A percentile compares a stretch with the other conserved stretches of the same genome.
These are phyloP conservation scores for Colletotrichum falcatum DNA, from an alignment of 2,329 filamentous ascomycete species.

Conservation along the genomic window DNA sequence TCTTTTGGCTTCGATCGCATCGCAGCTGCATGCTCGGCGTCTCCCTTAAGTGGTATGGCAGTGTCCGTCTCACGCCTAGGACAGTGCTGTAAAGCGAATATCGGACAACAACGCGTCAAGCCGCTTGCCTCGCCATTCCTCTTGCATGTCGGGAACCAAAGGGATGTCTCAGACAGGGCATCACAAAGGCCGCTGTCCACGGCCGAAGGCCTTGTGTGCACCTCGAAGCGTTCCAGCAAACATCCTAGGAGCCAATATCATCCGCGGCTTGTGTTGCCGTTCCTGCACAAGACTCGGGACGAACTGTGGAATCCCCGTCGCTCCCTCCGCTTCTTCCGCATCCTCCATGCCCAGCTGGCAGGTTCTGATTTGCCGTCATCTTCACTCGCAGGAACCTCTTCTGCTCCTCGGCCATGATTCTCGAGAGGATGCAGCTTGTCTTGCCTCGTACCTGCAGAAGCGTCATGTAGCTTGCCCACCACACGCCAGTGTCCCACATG, in stretches of 20 bases:
- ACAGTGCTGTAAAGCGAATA: not conserved
- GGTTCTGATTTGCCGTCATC: not conserved
- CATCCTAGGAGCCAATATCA: conserved; percentile 14
- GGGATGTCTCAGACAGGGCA: conserved; percentile 38
- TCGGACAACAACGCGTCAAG: conserved; percentile 27
- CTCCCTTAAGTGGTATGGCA: conserved; percentile 21
- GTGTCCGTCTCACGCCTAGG: conserved; percentile 1
- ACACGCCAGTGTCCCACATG: conserved; percentile 34
- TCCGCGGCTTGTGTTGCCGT: conserved; percentile 6
- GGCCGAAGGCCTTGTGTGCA: conserved; percentile 19
- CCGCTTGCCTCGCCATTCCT: conserved; percentile 26
- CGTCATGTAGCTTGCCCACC: conserved; percentile 39
- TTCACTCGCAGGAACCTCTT: conserved; percentile 1
- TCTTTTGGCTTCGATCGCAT: conserved; percentile 10
- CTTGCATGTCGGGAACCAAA: conserved; percentile 27
- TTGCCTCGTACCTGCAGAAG: conserved; percentile 46
- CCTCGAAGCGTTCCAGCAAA: conserved; percentile 30
- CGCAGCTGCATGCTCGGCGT: conserved; percentile 17
- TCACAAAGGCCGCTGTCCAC: conserved; percentile 32
- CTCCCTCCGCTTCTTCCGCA: conserved; percentile 32
- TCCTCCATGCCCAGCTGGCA: conserved; percentile 4
- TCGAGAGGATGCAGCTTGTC: conserved; percentile 14
- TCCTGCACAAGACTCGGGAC: conserved; percentile 2
- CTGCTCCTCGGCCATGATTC: conserved; percentile 16
- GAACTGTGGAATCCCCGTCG: conserved; percentile 20